phyloP scores from a whole-genome alignment of 1,284 basidiomycete species.

The Ganoderma sinense region DNA sequence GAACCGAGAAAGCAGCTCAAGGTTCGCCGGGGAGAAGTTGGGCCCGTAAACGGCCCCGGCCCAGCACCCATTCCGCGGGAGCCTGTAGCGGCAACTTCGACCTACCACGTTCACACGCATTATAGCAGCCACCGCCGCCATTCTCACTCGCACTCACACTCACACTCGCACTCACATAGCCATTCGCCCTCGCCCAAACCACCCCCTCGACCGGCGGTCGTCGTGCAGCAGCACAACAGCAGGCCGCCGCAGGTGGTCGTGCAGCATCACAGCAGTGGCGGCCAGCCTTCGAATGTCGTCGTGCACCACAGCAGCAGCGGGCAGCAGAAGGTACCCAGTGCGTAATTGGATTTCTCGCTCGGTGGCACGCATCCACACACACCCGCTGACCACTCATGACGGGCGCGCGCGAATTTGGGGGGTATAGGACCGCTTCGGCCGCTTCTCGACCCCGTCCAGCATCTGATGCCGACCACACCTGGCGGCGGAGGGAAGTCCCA shows the following conservation, averaged over 20 bases:
- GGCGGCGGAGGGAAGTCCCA: slow-evolving; percentile 8
- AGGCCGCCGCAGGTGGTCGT: background rate
- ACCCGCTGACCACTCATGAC: background rate
- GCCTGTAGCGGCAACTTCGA: slow-evolving; percentile 3
- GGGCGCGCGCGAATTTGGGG: background rate
- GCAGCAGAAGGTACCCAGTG: slow-evolving; percentile 11
- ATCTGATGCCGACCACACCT: slow-evolving; percentile 9
- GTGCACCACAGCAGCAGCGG: slow-evolving; percentile 8
- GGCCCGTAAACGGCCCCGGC: slow-evolving; percentile 48
- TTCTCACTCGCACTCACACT: slow-evolving; percentile 25
- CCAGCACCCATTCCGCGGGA: slow-evolving; percentile 19
- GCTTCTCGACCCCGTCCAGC: slow-evolving; percentile 13
- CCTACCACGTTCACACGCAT: slow-evolving; percentile 15
- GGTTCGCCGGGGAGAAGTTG: slow-evolving; percentile 46
- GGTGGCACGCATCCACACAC: background rate
- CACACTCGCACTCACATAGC: slow-evolving; percentile 17
- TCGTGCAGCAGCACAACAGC: background rate
- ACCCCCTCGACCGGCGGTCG: slow-evolving; percentile 8
- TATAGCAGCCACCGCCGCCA: slow-evolving; percentile 23
- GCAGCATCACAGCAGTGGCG: background rate
- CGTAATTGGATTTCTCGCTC: background rate
- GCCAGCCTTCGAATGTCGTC: background rate
- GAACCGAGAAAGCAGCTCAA: slow-evolving; percentile 52
- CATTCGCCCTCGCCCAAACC: slow-evolving; percentile 13
- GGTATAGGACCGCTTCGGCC: slow-evolving; percentile 22